Conservation (phyloP, 2,329 filamentous ascomycete species). For the Dendrostoma leiphaemia region DNA sequence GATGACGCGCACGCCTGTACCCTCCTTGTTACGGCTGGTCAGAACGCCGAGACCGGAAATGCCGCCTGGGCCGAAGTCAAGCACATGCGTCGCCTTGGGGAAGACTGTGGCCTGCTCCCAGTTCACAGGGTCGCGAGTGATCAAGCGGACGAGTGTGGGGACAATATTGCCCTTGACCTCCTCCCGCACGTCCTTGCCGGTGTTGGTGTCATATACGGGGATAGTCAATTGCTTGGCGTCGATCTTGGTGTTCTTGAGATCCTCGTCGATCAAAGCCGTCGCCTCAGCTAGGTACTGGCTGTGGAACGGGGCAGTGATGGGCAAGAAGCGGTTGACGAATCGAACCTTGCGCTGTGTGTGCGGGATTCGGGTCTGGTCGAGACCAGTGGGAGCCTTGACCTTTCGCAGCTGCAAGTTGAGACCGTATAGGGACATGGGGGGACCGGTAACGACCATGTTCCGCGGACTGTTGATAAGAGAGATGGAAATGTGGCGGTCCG, state of each 20-base stretch:
- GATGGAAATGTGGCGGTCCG: constrained; percentile 90
- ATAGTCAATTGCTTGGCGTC: constrained; percentile 72
- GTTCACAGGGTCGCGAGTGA: constrained; percentile 89
- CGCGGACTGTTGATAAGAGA: constrained; percentile 95
- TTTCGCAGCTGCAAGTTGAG: constrained; percentile 93
- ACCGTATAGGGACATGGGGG: constrained; percentile 93
- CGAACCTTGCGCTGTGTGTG: constrained; percentile 95
- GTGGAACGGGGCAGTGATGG: constrained; percentile 97
- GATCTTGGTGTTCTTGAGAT: constrained; percentile 80
- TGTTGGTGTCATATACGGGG: constrained; percentile 86
- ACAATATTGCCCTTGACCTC: constrained; percentile 76
- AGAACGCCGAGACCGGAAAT: constrained; percentile 94
- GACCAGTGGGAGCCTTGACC: constrained; percentile 94
- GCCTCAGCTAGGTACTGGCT: constrained; percentile 88
- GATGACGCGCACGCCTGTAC: constrained; percentile 94
- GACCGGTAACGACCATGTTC: constrained; percentile 95
- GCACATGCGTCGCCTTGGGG: constrained; percentile 84
- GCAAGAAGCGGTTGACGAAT: constrained; percentile 94
- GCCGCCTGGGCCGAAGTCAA: constrained; percentile 95
- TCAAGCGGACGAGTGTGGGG: constrained; percentile 83
- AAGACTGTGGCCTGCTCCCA: constrained; percentile 97
- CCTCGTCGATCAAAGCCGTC: constrained; percentile 78
- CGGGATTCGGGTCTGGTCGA: constrained; percentile 92
- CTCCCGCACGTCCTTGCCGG: constrained; percentile 77
- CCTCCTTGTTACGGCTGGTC: constrained; percentile 98